phyloP scores from a whole-genome alignment of 306 rosid genomes.

The Bauhinia variegata region DNA sequence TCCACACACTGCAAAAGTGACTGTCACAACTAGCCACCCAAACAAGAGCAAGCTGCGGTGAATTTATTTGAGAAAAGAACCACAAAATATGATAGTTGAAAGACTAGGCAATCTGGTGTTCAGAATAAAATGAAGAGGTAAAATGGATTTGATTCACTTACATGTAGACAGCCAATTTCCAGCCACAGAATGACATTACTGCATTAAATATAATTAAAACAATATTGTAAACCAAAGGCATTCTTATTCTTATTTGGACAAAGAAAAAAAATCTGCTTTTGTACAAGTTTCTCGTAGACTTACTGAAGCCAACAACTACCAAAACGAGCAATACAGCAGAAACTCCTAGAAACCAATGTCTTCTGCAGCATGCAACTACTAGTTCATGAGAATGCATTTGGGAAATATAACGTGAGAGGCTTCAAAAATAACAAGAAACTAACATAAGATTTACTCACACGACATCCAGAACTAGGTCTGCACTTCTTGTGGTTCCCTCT shows the following conservation, averaged over 20 bases:
- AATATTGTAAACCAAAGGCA: slow-evolving; percentile 11
- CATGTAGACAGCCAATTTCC: slow-evolving; percentile 53
- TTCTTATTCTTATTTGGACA: neutral
- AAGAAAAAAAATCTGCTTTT: neutral
- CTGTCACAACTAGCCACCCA: slow-evolving; percentile 68
- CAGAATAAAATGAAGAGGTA: too few species aligned
- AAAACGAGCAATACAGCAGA: slow-evolving; percentile 54
- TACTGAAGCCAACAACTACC: slow-evolving; percentile 57
- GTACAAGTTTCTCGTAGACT: slow-evolving; percentile 30
- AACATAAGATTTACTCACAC: slow-evolving; percentile 19
- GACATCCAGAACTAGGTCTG: neutral
- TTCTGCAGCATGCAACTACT: slow-evolving; percentile 42
- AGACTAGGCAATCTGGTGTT: neutral
- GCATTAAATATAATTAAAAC: slow-evolving; percentile 21
- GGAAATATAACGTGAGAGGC: neutral
- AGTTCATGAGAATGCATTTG: neutral
- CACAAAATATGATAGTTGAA: neutral
- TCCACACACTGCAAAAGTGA: slow-evolving; percentile 47
- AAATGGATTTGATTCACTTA: slow-evolving; percentile 35
- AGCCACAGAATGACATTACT: slow-evolving; percentile 62
- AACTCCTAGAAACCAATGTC: slow-evolving; percentile 33
- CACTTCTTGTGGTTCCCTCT: neutral
- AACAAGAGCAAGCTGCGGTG: slow-evolving; percentile 59
- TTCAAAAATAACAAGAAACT: neutral
- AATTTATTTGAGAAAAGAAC: neutral